Evolutionary conservation across 192 early-diverging fungal genomes (phyloP).

Genomic region (Entomortierella parvispora): DNA sequence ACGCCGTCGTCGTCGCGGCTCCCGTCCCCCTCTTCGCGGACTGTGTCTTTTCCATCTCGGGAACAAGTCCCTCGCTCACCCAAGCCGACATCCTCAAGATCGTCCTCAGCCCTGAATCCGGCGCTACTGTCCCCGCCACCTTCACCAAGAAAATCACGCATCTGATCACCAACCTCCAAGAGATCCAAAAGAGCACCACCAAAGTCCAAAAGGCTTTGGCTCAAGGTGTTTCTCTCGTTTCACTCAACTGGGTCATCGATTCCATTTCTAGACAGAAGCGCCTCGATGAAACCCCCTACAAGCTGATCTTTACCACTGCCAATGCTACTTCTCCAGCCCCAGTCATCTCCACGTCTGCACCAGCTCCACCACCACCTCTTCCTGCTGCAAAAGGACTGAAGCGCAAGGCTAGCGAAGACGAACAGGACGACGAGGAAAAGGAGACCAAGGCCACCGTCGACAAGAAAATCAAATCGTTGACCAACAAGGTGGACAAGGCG

Average conservation of each 20-base stretch:
- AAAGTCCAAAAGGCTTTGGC: constrained; percentile 34
- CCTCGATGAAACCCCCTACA: constrained; percentile 27
- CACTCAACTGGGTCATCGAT: constrained; percentile 48
- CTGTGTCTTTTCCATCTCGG: constrained; percentile 25
- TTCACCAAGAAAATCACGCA: constrained; percentile 52
- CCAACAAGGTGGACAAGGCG: constrained; percentile 26
- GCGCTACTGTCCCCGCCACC: constrained; percentile 5
- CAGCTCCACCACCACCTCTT: background rate
- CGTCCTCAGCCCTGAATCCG: background rate
- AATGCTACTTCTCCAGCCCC: too few relatives aligned
- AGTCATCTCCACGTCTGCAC: background rate
- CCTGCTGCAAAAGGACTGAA: too few relatives aligned
- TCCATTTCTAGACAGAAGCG: constrained; percentile 25
- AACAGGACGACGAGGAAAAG: constrained; percentile 17
- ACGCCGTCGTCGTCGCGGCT: too few relatives aligned
- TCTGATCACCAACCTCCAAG: constrained; percentile 39
- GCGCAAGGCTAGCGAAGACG: constrained; percentile 22
- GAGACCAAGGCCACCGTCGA: constrained; percentile 10
- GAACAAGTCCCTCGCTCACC: background rate
- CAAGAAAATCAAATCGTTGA: constrained; percentile 43
- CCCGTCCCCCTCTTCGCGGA: constrained; percentile 20
- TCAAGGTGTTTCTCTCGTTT: constrained; percentile 23
- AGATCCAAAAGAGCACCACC: constrained; percentile 23
- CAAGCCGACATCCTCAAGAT: constrained; percentile 19
- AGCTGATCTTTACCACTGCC: background rate